Conservation (phyloP, 352 stramenopile species). For the Phytophthora palmivora region DNA sequence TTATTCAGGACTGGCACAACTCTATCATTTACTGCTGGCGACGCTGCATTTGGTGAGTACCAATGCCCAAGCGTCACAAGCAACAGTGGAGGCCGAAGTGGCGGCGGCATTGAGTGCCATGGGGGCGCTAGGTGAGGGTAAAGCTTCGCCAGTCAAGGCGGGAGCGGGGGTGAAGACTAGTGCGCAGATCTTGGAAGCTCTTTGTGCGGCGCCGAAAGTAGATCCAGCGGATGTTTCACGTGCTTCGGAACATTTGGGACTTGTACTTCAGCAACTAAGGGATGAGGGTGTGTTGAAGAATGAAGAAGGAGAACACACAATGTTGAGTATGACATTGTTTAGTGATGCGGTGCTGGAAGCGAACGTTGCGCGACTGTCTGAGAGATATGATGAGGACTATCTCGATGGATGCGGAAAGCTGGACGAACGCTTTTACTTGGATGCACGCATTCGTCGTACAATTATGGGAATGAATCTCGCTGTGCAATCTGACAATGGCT, state of each 20-base stretch:
- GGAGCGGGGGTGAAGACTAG: constrained; percentile 18
- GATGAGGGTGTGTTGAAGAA: constrained; percentile 34
- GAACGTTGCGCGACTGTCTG: constrained; percentile 46
- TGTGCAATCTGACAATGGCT: constrained; percentile 19
- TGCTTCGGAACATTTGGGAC: constrained; percentile 46
- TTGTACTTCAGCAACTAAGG: constrained; percentile 49
- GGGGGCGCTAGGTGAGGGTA: constrained; percentile 38
- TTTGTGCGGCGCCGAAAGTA: constrained; percentile 62
- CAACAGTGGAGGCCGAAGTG: constrained; percentile 80
- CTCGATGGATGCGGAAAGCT: constrained; percentile 58
- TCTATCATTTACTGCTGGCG: constrained; percentile 81
- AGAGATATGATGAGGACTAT: constrained; percentile 57
- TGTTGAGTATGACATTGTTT: constrained; percentile 45
- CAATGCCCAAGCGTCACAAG: constrained; percentile 36
- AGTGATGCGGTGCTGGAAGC: constrained; percentile 41
- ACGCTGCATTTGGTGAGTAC: constrained; percentile 75
- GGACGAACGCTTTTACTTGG: constrained; percentile 66
- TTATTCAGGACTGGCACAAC: constrained; percentile 67
- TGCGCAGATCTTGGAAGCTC: constrained; percentile 47
- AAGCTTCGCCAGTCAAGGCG: constrained; percentile 23
- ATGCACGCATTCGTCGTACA: constrained; percentile 35
- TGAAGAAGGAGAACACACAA: background rate
- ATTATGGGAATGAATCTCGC: constrained; percentile 43
- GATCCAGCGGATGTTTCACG: constrained; percentile 50
- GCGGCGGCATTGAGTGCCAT: constrained; percentile 80